Percentiles rank a stretch among this genome's conserved stretches.
Conservation (phyloP, 116 monocot species). For the Posidonia oceanica region DNA sequence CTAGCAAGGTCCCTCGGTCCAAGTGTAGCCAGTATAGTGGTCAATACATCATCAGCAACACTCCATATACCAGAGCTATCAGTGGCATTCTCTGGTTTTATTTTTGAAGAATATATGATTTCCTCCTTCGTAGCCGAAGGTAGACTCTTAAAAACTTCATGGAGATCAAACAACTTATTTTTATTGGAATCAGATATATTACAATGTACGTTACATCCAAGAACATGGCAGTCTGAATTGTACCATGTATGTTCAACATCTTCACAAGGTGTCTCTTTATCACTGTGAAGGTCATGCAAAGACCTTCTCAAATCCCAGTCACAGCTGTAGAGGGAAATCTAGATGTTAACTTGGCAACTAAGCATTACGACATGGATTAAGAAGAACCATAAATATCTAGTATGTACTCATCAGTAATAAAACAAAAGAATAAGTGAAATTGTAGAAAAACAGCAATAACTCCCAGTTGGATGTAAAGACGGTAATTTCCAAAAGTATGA, state of each 20-base stretch:
- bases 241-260: slow-evolving; percentile 46
- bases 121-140: slow-evolving; percentile 45
- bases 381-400: not conserved
- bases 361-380: not conserved
- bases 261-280: slow-evolving; percentile 12
- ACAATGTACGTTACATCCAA: slow-evolving; percentile 57
- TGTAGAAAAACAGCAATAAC: too few relatives aligned
- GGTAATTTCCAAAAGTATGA: too few relatives aligned
- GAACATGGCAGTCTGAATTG: slow-evolving; percentile 48
- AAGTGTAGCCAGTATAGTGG: slow-evolving; percentile 35
- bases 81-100: slow-evolving; percentile 33
- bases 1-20: slow-evolving; percentile 54
- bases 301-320: slow-evolving; percentile 59
- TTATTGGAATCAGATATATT: slow-evolving; percentile 10
- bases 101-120: slow-evolving; percentile 24
- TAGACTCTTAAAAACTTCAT: slow-evolving; percentile 76
- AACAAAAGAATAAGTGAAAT: too few relatives aligned
- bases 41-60: slow-evolving; percentile 72
- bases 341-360: not conserved
- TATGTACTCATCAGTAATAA: too few relatives aligned
- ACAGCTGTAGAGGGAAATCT: slow-evolving; percentile 39
- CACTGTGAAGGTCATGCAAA: slow-evolving; percentile 24
- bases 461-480: too few relatives aligned
- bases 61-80: slow-evolving; percentile 52
- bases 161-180: slow-evolving; percentile 55